Base-by-base conservation (phyloP, 2,329 filamentous ascomycete genomes). In the Fusarium bulbicola region DNA sequence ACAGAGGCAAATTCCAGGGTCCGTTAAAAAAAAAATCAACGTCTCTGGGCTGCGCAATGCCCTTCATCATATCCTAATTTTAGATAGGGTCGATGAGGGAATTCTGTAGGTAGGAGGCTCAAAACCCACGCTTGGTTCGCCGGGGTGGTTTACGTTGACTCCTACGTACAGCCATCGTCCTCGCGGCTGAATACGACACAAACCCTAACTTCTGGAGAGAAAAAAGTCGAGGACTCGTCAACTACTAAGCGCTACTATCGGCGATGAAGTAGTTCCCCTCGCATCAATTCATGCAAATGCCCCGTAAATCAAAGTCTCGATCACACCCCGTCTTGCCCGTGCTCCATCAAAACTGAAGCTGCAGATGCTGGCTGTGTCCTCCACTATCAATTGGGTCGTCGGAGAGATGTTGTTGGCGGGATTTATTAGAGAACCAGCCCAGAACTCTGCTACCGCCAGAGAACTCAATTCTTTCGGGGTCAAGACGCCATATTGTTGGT, bases 401-500 rank as follows among this genome's bases (percentile, higher is more conserved):
- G 34, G 54, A 63, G 59, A 73, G 49, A 67, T 59, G 30, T 34
- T n/a, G 26, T 56, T 65, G 63, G 70, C 59, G 62, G 43, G 54
- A 47, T 52, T 21, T 61, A 39, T 21, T 61, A 39, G 60, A 59
- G 37, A 59, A 61, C 28, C 61, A 53, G 46, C 30, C 61, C 57
- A 37, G 62, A 74, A 74, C 69, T 61, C 66, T 75, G 58, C 72
- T 68, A 47, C 26, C 59, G 61, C 72, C 62, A 54, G 61, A 46
- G 40, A 75, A 74, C 59, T 74, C 66, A 74, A 69, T 74, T 74
- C 32, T 65, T 72, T 65, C 45, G 62, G 49, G 62, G 42, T 68
- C 54, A 39, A 37, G 49, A 70, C 53, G 49, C 58, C 66, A 63
- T 59, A 49, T 24, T 24, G 37, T 58, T 45, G 39, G 47, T 39